These are phyloP conservation scores for Beauveria rudraprayagi DNA, from an alignment of 2,329 filamentous ascomycete genomes.

Conservation along the genomic window DNA sequence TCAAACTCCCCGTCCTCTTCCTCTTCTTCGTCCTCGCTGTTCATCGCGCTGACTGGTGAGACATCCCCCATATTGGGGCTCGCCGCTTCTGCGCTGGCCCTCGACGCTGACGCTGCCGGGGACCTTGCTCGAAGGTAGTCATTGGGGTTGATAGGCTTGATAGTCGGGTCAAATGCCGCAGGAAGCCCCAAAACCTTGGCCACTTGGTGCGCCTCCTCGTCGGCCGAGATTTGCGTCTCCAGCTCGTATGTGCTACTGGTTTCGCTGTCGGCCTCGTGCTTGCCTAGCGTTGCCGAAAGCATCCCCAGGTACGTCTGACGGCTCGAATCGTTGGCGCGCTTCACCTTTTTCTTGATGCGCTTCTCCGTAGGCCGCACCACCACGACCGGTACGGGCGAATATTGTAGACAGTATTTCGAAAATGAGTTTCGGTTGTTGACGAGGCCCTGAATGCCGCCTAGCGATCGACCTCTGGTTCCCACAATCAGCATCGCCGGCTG, in stretches of 20 bases:
- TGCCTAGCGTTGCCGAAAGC: conserved; percentile 53
- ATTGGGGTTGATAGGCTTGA: conserved; percentile 44
- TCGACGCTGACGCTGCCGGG: conserved; percentile 11
- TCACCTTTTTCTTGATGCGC: conserved; percentile 81
- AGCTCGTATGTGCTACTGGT: conserved; percentile 45
- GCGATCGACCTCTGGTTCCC: conserved; percentile 74
- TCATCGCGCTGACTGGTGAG: conserved; percentile 28
- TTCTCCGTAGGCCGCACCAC: conserved; percentile 84
- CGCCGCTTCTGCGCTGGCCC: conserved; percentile 14
- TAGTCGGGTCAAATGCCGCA: conserved; percentile 54
- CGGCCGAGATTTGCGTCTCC: conserved; percentile 45
- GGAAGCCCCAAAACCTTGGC: conserved; percentile 55
- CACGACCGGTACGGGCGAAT: conserved; percentile 86
- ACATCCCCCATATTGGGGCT: conserved; percentile 18
- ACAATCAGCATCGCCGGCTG: conserved; percentile 88
- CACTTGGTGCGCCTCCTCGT: conserved; percentile 57
- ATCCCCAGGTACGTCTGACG: conserved; percentile 73
- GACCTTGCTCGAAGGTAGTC: conserved; percentile 16
- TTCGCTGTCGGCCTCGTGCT: conserved; percentile 51
- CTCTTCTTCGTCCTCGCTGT: conserved; percentile 26
- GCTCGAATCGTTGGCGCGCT: conserved; percentile 68
- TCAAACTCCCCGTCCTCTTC: conserved; percentile 37
- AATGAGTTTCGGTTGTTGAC: conserved; percentile 73
- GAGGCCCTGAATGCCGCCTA: conserved; percentile 79
- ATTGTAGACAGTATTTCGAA: conserved; percentile 90